phyloP scores from a whole-genome alignment of 345 rosid genomes.

The Dipteronia sinensis region DNA sequence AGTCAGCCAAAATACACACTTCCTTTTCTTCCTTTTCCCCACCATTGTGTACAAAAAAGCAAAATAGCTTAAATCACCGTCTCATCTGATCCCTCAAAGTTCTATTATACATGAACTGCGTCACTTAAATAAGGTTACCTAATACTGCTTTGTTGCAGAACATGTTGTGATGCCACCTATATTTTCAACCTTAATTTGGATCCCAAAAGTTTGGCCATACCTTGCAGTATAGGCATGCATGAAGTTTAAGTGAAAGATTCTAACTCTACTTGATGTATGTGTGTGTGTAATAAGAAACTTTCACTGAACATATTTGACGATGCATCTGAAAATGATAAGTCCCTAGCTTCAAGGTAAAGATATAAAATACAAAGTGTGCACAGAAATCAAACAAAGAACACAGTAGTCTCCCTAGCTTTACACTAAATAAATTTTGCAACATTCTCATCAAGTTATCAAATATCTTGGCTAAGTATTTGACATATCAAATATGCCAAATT shows the following conservation, averaged over 20 bases:
- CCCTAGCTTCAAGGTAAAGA: neutral
- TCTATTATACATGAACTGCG: neutral
- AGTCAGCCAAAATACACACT: neutral
- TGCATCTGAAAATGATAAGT: neutral
- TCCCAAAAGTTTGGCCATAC: neutral
- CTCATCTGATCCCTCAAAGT: neutral
- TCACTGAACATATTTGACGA: neutral
- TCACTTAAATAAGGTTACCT: neutral
- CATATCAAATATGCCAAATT: neutral
- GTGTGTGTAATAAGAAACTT: neutral
- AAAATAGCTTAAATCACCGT: neutral
- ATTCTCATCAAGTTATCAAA: neutral
- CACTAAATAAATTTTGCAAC: neutral
- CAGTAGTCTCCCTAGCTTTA: neutral
- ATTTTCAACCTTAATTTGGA: neutral
- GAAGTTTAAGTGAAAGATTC: neutral
- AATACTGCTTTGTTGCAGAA: neutral
- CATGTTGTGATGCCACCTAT: neutral
- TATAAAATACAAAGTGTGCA: neutral
- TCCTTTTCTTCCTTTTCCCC: neutral
- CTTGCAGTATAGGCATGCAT: neutral
- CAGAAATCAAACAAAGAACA: neutral
- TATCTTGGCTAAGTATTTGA: neutral
- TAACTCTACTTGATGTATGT: neutral
- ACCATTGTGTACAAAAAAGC: neutral